These are phyloP conservation scores for Rasamsonia emersonii DNA, from an alignment of 2,329 filamentous ascomycete genomes.

Conservation along the genomic window DNA sequence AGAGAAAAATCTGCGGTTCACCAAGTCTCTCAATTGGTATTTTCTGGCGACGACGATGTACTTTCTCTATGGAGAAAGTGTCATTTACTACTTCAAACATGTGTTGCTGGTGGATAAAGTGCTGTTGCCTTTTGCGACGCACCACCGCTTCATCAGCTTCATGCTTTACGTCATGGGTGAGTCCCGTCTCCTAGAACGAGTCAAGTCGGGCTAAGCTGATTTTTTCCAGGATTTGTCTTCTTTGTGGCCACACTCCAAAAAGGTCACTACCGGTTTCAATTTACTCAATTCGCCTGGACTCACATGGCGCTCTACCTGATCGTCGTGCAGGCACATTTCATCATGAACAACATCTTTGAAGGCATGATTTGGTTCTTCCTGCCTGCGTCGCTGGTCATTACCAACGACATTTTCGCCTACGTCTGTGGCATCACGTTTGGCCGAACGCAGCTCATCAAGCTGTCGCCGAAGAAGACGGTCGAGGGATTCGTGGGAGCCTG, in stretches of 20 bases:
- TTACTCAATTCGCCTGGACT: slow-evolving; percentile 98
- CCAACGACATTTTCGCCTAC: slow-evolving; percentile 98
- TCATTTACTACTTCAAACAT: slow-evolving; percentile 99
- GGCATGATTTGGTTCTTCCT: slow-evolving; percentile 99
- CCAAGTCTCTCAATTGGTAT: slow-evolving; percentile 97
- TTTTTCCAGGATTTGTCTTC: slow-evolving; percentile 75
- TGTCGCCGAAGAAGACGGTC: slow-evolving; percentile 98
- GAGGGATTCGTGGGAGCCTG: slow-evolving; percentile 95
- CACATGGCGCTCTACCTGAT: slow-evolving; percentile 99
- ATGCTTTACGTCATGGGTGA: slow-evolving; percentile 93
- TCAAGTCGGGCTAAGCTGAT: slow-evolving; percentile 8
- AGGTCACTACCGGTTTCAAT: slow-evolving; percentile 96
- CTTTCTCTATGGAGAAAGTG: slow-evolving; percentile 95
- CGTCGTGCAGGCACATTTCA: slow-evolving; percentile 94
- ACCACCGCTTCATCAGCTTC: slow-evolving; percentile 98
- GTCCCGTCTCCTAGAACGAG: slow-evolving; percentile 21
- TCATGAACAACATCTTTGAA: slow-evolving; percentile 99
- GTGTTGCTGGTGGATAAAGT: slow-evolving; percentile 92
- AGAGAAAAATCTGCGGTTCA: slow-evolving; percentile 82
- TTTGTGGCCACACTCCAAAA: slow-evolving; percentile 93
- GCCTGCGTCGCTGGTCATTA: slow-evolving; percentile 88
- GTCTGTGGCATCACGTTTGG: slow-evolving; percentile 96
- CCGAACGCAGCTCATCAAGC: slow-evolving; percentile 90
- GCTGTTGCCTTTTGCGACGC: slow-evolving; percentile 83
- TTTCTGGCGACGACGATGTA: slow-evolving; percentile 99